Conservation (phyloP, 208 protist genomes). For the Wallacemonas sp. region DNA sequence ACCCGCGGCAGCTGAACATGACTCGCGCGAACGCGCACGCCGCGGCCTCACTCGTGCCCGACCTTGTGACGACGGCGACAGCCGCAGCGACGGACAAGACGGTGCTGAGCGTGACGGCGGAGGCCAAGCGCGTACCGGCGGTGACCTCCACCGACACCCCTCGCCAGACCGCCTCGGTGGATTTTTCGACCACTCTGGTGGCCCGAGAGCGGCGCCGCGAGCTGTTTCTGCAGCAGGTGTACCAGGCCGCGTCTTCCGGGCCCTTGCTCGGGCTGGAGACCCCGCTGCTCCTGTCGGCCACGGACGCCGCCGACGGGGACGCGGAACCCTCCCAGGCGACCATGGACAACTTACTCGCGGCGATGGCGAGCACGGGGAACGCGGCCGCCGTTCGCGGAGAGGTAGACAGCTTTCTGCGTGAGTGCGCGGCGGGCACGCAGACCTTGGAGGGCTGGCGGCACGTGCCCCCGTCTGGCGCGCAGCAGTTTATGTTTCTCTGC, state of each 20-base stretch:
- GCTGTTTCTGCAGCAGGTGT: slow-evolving; percentile 11
- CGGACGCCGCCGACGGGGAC: neutral
- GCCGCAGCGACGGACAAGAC: too few relatives aligned
- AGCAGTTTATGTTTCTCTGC: slow-evolving; percentile 52
- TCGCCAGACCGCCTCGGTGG: neutral
- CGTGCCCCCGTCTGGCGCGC: slow-evolving; percentile 26
- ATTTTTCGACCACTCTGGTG: neutral
- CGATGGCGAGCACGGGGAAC: slow-evolving; percentile 23
- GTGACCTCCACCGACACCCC: neutral
- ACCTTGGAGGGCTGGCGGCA: slow-evolving; percentile 28
- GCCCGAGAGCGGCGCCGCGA: neutral
- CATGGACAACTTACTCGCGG: neutral
- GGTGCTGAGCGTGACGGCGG: too few relatives aligned
- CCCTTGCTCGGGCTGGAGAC: neutral
- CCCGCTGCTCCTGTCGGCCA: neutral
- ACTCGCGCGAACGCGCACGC: neutral
- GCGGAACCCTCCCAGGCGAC: neutral
- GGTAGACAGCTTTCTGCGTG: slow-evolving; percentile 45
- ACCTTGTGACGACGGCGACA: too few relatives aligned
- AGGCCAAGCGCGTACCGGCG: too few relatives aligned
- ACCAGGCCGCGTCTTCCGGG: neutral
- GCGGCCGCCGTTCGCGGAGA: slow-evolving; percentile 21
- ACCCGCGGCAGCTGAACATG: neutral
- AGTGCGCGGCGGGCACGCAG: slow-evolving; percentile 43
- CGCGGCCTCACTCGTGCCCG: too few relatives aligned